Evolutionary conservation across 768 basidiomycete genomes (phyloP).

Genomic region (Boletus sp.): DNA sequence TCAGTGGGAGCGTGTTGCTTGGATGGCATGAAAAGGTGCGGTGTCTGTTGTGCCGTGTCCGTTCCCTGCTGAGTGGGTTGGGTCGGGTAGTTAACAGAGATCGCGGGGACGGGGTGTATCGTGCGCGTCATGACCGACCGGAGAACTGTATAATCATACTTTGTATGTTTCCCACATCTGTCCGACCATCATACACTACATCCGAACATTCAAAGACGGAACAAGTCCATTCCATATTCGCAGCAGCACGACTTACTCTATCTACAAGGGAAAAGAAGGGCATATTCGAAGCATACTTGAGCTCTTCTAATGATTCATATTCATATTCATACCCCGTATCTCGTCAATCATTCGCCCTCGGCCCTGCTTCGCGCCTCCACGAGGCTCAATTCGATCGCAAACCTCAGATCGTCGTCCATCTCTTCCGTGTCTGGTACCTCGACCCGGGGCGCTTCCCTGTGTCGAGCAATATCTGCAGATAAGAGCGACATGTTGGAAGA

Average conservation of each 20-base stretch:
- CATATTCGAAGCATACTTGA: background rate
- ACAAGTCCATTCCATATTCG: conserved; percentile 1
- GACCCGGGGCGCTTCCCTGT: background rate
- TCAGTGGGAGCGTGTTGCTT: conserved; percentile 59
- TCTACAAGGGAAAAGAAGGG: background rate
- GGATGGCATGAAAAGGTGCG: conserved; percentile 96
- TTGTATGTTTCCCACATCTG: background rate
- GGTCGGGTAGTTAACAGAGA: conserved; percentile 73
- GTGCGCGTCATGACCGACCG: conserved; percentile 81
- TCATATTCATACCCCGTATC: background rate
- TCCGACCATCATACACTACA: background rate
- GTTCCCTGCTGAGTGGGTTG: background rate
- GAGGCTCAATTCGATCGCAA: conserved; percentile 68
- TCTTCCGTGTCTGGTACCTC: conserved; percentile 27
- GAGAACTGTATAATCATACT: conserved; percentile 42
- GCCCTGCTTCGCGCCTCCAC: conserved; percentile 41
- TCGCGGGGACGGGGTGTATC: conserved; percentile 92
- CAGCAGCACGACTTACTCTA: background rate
- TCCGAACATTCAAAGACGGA: background rate
- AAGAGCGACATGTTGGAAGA: conserved; percentile 15
- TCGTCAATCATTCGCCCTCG: conserved; percentile 5
- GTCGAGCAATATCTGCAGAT: conserved; percentile 11
- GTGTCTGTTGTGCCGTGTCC: background rate
- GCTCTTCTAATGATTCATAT: background rate
- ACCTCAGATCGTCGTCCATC: conserved; percentile 61